Evolutionary conservation across 305 asterid species (phyloP).

Genomic region (Fraxinus paxiana): DNA sequence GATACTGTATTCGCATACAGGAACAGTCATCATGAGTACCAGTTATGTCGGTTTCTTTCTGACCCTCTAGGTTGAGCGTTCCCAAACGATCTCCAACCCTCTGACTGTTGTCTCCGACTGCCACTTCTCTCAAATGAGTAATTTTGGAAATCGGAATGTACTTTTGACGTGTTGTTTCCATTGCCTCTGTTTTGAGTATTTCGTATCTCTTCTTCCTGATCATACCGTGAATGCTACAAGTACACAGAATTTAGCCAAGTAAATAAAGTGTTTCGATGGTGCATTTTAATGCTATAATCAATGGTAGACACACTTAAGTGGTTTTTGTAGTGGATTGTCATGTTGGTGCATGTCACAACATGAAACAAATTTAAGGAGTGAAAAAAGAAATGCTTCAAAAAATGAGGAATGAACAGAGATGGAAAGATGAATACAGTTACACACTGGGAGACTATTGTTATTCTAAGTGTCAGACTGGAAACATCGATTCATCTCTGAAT

Average conservation of each 20-base stretch:
- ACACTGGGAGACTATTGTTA: not conserved
- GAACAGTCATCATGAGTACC: constrained; percentile 33
- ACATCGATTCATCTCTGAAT: not conserved
- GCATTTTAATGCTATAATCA: not conserved
- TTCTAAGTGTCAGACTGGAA: not conserved
- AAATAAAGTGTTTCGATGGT: not conserved
- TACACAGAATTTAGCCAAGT: constrained; percentile 26
- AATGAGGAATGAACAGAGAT: not conserved
- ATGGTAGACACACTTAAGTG: not conserved
- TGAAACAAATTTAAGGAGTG: not conserved
- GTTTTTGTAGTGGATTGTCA: not conserved
- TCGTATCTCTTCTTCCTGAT: constrained; percentile 75
- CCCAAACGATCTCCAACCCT: constrained; percentile 47
- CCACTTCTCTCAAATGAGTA: constrained; percentile 44
- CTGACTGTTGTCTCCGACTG: constrained; percentile 51
- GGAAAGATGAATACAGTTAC: not conserved
- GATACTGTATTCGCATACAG: constrained; percentile 4
- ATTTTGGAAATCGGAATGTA: constrained; percentile 43
- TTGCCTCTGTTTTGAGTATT: constrained; percentile 48
- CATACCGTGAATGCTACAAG: constrained; percentile 71
- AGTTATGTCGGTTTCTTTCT: constrained; percentile 41
- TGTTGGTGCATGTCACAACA: not conserved
- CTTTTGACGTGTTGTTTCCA: constrained; percentile 32
- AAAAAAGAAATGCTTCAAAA: not conserved
- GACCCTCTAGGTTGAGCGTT: constrained; percentile 42